Percentiles rank a stretch among this genome's conserved stretches.
Evolutionary conservation across 2,329 filamentous ascomycete species (phyloP).

Genomic region (Arthrobotrys megalospora): DNA sequence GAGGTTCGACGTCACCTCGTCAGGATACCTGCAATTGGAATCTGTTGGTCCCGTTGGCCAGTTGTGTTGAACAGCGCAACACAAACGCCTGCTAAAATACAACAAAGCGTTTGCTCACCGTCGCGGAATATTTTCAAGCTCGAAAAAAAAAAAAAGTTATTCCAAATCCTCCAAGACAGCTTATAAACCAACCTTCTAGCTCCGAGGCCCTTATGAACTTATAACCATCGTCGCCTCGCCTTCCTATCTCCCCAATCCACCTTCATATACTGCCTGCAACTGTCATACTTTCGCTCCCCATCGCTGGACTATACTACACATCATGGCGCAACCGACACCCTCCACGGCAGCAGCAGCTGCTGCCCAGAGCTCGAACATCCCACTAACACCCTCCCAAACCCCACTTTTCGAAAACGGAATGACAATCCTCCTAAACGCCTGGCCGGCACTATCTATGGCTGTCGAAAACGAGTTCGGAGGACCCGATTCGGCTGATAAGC

Average conservation of each 20-base stretch:
- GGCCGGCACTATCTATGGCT: conserved; percentile 88
- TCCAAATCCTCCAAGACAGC: background rate
- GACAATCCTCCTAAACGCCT: conserved; percentile 86
- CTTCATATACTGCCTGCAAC: background rate
- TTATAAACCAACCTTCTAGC: background rate
- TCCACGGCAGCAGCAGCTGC: conserved; percentile 1
- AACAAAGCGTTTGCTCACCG: conserved; percentile 1
- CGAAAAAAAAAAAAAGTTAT: background rate
- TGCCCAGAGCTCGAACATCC: conserved; percentile 14
- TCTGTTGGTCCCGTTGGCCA: too few relatives aligned
- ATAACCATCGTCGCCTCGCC: background rate
- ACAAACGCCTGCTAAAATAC: conserved; percentile 3
- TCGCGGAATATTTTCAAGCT: background rate
- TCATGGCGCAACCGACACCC: conserved; percentile 15
- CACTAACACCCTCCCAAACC: conserved; percentile 70
- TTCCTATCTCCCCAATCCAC: background rate
- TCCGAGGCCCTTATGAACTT: background rate
- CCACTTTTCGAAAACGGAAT: conserved; percentile 87
- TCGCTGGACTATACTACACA: background rate
- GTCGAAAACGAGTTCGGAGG: conserved; percentile 92
- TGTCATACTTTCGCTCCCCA: background rate
- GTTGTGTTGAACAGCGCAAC: conserved; percentile 1
- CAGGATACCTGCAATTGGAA: too few relatives aligned
- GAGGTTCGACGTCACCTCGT: background rate
- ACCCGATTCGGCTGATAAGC: conserved; percentile 84